Evolutionary conservation across 805 yeast genomes (phyloP).

Genomic region (Metahyphopichia silvanorum): DNA sequence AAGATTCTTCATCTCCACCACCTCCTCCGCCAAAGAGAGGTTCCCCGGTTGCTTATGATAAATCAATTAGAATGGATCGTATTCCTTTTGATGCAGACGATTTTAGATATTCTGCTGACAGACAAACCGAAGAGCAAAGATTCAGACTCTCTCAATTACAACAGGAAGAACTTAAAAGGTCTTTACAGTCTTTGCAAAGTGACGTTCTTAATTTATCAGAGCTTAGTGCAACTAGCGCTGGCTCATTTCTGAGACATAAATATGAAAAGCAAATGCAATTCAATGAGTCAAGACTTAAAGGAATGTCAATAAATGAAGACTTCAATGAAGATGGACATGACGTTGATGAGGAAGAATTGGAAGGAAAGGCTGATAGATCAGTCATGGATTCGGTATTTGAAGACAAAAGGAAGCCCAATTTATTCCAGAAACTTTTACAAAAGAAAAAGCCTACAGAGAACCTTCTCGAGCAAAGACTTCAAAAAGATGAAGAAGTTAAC

Average conservation of each 20-base stretch:
- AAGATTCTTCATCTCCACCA: conserved; percentile 33
- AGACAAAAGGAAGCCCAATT: conserved; percentile 40
- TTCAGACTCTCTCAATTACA: conserved; percentile 27
- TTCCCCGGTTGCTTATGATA: conserved; percentile 5
- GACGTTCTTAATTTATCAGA: conserved; percentile 56
- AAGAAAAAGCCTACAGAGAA: conserved; percentile 28
- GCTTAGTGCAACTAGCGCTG: conserved; percentile 87
- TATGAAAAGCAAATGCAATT: conserved; percentile 36
- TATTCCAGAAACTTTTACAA: conserved; percentile 43
- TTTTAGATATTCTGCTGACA: conserved; percentile 26
- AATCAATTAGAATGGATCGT: conserved; percentile 1
- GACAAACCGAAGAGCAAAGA: conserved; percentile 23
- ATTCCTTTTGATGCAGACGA: conserved; percentile 38
- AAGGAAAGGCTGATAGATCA: conserved; percentile 5
- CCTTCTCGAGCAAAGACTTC: conserved; percentile 32
- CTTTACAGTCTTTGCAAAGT: conserved; percentile 40
- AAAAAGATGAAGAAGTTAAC: conserved; percentile 28
- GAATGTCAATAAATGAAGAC: conserved; percentile 19
- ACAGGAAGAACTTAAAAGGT: conserved; percentile 36
- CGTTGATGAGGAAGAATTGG: conserved; percentile 6
- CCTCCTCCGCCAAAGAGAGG: conserved; percentile 37
- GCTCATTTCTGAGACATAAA: conserved; percentile 75
- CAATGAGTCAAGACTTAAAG: conserved; percentile 18
- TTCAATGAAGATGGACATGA: conserved; percentile 5
- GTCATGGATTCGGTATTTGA: conserved; percentile 39